A percentile compares a stretch with the other conserved stretches of the same genome.
phyloP scores from a whole-genome alignment of 768 basidiomycete species.

The Rhizopogon sp. region DNA sequence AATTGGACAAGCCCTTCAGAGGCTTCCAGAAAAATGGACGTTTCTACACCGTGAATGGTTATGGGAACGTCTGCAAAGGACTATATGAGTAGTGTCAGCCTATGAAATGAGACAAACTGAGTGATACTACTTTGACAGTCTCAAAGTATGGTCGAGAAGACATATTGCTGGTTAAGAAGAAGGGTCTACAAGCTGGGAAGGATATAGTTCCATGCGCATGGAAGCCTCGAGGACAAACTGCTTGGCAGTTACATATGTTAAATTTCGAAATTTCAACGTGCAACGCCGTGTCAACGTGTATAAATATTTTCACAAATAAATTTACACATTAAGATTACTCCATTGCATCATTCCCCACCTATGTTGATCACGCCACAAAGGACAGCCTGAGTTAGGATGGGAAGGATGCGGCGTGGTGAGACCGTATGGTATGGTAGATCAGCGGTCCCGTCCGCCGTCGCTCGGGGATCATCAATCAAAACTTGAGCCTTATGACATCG shows the following conservation, averaged over 20 bases:
- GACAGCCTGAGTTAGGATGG: neutral
- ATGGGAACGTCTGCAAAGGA: conserved; percentile 84
- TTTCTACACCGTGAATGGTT: conserved; percentile 75
- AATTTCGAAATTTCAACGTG: neutral
- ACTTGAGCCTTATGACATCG: too few species aligned
- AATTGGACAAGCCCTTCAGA: conserved; percentile 78
- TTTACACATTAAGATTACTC: neutral
- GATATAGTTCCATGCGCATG: conserved; percentile 8
- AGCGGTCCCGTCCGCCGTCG: neutral
- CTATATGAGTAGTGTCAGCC: conserved; percentile 33
- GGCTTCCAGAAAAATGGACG: conserved; percentile 76
- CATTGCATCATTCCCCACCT: too few species aligned
- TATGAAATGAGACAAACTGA: neutral
- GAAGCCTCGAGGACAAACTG: conserved; percentile 26
- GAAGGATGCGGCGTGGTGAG: neutral
- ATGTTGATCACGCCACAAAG: neutral
- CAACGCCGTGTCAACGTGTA: neutral
- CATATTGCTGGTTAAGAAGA: conserved; percentile 16
- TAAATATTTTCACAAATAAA: neutral
- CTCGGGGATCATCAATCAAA: too few species aligned
- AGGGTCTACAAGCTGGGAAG: neutral
- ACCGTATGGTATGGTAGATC: neutral
- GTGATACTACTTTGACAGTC: conserved; percentile 51
- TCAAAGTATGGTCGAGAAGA: conserved; percentile 54
- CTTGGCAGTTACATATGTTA: neutral